phyloP scores from a whole-genome alignment of 768 basidiomycete species.

The Dentipellis fragilis region DNA sequence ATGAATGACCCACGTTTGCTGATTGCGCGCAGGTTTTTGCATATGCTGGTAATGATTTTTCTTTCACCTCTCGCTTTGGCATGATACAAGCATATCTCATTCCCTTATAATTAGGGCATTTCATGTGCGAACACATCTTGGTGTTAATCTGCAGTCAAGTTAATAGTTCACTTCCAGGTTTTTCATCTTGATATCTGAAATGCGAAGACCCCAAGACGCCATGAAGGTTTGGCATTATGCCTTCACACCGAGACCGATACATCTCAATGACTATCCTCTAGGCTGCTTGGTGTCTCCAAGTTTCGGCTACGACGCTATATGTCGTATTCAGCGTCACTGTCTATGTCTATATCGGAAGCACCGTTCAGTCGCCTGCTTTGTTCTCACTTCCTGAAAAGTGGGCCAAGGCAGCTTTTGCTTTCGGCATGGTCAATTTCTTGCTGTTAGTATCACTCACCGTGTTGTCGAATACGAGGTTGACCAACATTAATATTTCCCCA shows the following conservation, averaged over 20 bases:
- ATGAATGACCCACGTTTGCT: background rate
- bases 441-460: constrained; percentile 23
- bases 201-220: constrained; percentile 39
- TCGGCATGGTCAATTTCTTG: constrained; percentile 42
- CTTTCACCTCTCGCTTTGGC: background rate
- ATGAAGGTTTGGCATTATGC: constrained; percentile 37
- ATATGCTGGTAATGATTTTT: background rate
- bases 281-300: constrained; percentile 48
- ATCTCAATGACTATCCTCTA: constrained; percentile 7
- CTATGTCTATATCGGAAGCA: constrained; percentile 39
- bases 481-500: constrained; percentile 7
- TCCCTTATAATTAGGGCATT: background rate
- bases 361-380: constrained; percentile 35
- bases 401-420: constrained; percentile 39
- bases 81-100: no score
- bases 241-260: background rate
- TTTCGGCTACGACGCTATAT: constrained; percentile 42
- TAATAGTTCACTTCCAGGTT: constrained; percentile 28
- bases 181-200: constrained; percentile 50
- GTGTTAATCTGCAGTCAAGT: constrained; percentile 6
- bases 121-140: background rate
- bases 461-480: background rate
- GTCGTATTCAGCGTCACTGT: constrained; percentile 29
- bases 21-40: background rate
- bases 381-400: constrained; percentile 38